Evolutionary conservation across 306 rosid species (phyloP).

Genomic region (Dryas octopetala): DNA sequence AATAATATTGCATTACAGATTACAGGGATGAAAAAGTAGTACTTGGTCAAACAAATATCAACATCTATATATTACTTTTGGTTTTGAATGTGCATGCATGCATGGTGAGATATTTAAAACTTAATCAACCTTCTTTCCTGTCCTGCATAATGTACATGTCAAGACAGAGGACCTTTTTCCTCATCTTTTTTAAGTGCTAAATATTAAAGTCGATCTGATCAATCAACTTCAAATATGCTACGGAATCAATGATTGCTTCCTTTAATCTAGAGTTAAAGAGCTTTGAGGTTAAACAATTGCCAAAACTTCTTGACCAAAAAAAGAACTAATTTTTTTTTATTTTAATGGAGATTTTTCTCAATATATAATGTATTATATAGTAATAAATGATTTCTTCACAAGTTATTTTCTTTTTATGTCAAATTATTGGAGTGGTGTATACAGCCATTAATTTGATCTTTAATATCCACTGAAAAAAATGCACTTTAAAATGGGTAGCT

Average conservation of each 20-base stretch:
- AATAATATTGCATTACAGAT: neutral
- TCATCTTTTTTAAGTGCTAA: neutral
- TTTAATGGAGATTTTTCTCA: neutral
- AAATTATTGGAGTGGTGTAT: conserved; percentile 5
- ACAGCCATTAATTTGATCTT: neutral
- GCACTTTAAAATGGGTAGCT: conserved; percentile 4
- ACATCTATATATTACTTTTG: conserved; percentile 1
- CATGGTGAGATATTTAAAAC: neutral
- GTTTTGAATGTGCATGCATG: neutral
- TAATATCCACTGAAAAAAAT: conserved; percentile 6
- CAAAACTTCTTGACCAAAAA: neutral
- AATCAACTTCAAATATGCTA: neutral
- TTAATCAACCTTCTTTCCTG: conserved; percentile 9
- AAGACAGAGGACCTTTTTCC: neutral
- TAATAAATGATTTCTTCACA: neutral
- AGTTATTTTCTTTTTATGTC: neutral
- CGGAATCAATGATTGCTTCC: conserved; percentile 7
- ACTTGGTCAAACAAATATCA: conserved; percentile 16
- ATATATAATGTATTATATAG: neutral
- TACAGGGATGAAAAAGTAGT: neutral
- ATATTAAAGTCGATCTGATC: conserved; percentile 4
- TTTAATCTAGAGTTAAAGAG: neutral
- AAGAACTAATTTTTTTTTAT: too few relatives aligned
- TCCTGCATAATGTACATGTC: conserved; percentile 3
- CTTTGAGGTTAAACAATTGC: neutral